phyloP scores from a whole-genome alignment of 106 monocot genomes.

The Acanthochlamys bracteata region DNA sequence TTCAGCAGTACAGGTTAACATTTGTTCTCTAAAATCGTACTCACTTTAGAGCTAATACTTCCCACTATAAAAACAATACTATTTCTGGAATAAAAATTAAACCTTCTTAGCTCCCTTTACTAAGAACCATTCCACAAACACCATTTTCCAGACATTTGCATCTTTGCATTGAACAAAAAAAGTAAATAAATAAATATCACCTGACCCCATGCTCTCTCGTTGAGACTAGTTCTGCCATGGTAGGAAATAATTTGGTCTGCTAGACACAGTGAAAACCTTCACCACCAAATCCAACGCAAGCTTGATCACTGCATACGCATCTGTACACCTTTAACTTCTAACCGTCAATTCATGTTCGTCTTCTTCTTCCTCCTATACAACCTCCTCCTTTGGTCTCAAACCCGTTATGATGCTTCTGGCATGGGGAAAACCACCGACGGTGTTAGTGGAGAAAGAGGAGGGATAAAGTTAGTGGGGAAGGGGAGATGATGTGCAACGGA shows the following conservation, averaged over 20 bases:
- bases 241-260: conserved; percentile 90
- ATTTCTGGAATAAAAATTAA: too few relatives aligned
- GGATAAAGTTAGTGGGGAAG: not conserved
- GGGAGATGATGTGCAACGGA: too few relatives aligned
- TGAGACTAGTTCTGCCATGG: conserved; percentile 99
- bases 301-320: conserved; percentile 77
- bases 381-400: conserved; percentile 26
- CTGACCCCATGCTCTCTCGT: conserved; percentile 91
- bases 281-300: conserved; percentile 93
- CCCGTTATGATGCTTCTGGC: conserved; percentile 10
- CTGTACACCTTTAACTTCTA: conserved; percentile 32
- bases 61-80: too few relatives aligned
- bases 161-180: too few relatives aligned
- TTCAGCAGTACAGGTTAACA: too few relatives aligned
- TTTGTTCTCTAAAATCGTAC: too few relatives aligned
- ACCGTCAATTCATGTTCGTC: not conserved
- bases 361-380: conserved; percentile 17
- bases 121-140: too few relatives aligned
- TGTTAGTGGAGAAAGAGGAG: not conserved
- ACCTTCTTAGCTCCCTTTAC: too few relatives aligned
- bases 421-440: not conserved
- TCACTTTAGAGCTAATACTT: too few relatives aligned
- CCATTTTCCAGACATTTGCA: too few relatives aligned
- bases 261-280: conserved; percentile 94
- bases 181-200: too few relatives aligned